These are phyloP conservation scores for Phytophthora pluvialis DNA, from an alignment of 352 stramenopile genomes.

Conservation along the genomic window DNA sequence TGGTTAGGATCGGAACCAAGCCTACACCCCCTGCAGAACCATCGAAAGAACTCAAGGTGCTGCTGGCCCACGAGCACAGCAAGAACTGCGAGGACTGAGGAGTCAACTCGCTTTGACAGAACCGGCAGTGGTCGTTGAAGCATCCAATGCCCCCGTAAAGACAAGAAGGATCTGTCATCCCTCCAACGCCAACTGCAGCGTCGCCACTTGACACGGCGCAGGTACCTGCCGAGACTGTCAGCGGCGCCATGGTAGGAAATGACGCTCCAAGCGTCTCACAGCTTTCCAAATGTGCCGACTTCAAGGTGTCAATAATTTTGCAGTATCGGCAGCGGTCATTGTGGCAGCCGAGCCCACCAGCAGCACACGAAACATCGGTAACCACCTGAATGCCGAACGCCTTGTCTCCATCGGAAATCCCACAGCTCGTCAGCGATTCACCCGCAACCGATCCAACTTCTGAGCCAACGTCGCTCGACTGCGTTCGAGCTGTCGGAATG, in stretches of 20 bases:
- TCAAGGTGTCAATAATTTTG: constrained; percentile 37
- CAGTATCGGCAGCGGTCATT: constrained; percentile 52
- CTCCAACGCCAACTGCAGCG: constrained; percentile 36
- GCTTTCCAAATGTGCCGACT: constrained; percentile 39
- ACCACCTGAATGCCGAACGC: constrained; percentile 40
- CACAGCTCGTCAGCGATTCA: constrained; percentile 7
- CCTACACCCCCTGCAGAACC: neutral
- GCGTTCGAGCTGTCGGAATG: neutral
- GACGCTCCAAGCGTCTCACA: constrained; percentile 20
- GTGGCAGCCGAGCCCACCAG: constrained; percentile 51
- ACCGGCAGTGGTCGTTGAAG: constrained; percentile 33
- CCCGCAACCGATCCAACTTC: constrained; percentile 24
- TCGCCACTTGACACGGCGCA: constrained; percentile 34
- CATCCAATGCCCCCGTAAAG: constrained; percentile 46
- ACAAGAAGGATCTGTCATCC: constrained; percentile 40
- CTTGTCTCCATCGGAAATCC: constrained; percentile 39
- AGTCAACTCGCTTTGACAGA: constrained; percentile 25
- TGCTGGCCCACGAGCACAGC: constrained; percentile 18
- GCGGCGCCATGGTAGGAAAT: constrained; percentile 25
- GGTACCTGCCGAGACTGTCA: constrained; percentile 17
- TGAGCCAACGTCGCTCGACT: constrained; percentile 1
- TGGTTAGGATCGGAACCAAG: neutral
- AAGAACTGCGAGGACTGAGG: constrained; percentile 27
- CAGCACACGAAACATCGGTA: constrained; percentile 30
- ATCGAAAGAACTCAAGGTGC: neutral